Evolutionary conservation across 495 filamentous ascomycete species (phyloP).

Genomic region (Podospora didyma): DNA sequence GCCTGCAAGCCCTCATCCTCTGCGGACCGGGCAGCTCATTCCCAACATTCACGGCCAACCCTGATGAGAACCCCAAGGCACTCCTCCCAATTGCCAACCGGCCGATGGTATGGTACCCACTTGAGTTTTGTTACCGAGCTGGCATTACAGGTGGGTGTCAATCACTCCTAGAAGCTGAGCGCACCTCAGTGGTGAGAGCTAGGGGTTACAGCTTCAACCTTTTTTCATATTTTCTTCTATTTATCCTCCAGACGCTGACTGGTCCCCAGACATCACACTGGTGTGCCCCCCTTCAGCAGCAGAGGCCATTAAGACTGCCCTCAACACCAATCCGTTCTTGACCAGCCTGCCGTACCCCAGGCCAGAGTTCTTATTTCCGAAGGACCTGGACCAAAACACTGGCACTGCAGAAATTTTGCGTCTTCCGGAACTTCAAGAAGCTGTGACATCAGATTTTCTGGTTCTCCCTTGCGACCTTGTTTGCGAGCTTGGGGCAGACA

Average conservation of each 20-base stretch:
- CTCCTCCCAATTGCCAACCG: slow-evolving; percentile 89
- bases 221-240: too few relatives aligned
- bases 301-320: slow-evolving; percentile 67
- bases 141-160: slow-evolving; percentile 64
- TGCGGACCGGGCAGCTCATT: slow-evolving; percentile 89
- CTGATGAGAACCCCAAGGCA: slow-evolving; percentile 86
- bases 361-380: slow-evolving; percentile 70
- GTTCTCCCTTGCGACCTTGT: slow-evolving; percentile 92
- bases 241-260: not conserved
- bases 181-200: too few relatives aligned
- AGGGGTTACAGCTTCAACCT: too few relatives aligned
- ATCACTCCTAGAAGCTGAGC: too few relatives aligned
- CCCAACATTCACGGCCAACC: slow-evolving; percentile 85
- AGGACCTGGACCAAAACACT: slow-evolving; percentile 67
- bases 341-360: slow-evolving; percentile 74
- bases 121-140: slow-evolving; percentile 85
- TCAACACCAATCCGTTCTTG: slow-evolving; percentile 81
- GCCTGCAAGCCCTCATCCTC: slow-evolving; percentile 89
- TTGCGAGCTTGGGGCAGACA: slow-evolving; percentile 80
- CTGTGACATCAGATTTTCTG: slow-evolving; percentile 79
- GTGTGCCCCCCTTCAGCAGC: slow-evolving; percentile 74
- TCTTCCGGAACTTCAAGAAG: slow-evolving; percentile 63
- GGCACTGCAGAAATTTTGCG: slow-evolving; percentile 90
- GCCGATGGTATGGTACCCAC: slow-evolving; percentile 92
- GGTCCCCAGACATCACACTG: slow-evolving; percentile 66